Conservation (phyloP, 495 filamentous ascomycete species). For the Aspergillus indologenus region DNA sequence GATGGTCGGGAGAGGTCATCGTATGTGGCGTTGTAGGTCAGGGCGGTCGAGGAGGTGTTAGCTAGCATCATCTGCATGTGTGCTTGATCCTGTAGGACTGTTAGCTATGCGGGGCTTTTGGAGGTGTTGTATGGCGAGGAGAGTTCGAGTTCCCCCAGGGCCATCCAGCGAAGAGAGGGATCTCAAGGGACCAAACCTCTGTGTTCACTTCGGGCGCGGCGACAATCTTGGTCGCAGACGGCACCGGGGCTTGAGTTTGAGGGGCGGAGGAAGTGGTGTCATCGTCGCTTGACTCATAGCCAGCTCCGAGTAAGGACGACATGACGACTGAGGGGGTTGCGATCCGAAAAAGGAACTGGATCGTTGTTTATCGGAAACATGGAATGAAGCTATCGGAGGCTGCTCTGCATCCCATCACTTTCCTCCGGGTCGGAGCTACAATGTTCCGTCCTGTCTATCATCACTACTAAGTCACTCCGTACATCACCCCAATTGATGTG, state of each 20-base stretch:
- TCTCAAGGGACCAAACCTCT: constrained; percentile 57
- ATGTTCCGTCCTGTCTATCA: neutral
- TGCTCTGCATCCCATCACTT: neutral
- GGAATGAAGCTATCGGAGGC: constrained; percentile 11
- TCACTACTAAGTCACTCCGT: neutral
- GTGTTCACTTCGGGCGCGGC: constrained; percentile 58
- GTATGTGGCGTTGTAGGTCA: constrained; percentile 64
- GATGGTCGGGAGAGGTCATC: constrained; percentile 66
- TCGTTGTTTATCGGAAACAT: neutral
- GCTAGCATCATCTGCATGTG: constrained; percentile 56
- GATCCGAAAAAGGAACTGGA: constrained; percentile 8
- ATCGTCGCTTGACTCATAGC: constrained; percentile 56
- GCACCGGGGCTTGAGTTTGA: constrained; percentile 21
- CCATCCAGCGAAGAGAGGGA: constrained; percentile 5
- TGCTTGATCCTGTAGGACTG: constrained; percentile 50
- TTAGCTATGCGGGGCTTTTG: constrained; percentile 21
- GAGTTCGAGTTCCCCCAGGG: neutral
- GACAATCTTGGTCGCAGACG: constrained; percentile 43
- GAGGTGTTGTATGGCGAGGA: too few species aligned
- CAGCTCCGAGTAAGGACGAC: constrained; percentile 47
- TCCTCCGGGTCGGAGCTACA: neutral
- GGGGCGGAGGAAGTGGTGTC: constrained; percentile 28
- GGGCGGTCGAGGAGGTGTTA: constrained; percentile 50
- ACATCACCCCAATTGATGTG: too few species aligned
- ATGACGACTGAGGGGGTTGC: constrained; percentile 24